Conservation (phyloP, 306 rosid genomes). For the Quercus dentata region DNA sequence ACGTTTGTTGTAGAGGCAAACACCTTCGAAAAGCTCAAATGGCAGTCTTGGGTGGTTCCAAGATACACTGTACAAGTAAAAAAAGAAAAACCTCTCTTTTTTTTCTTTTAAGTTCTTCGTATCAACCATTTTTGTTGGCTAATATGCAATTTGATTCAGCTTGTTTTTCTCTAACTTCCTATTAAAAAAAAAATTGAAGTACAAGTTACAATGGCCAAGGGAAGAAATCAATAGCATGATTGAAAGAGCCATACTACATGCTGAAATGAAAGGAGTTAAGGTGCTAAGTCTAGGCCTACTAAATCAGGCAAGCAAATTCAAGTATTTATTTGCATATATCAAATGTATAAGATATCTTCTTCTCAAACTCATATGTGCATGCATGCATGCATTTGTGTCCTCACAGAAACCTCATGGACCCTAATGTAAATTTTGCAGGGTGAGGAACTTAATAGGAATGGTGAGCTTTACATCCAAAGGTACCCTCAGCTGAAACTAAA, state of each 20-base stretch:
- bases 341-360: no score
- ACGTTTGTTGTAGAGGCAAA: slow-evolving; percentile 31
- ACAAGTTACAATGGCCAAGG: neutral
- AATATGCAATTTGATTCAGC: no score
- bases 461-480: slow-evolving; percentile 27
- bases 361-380: no score
- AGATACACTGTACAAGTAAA: slow-evolving; percentile 24
- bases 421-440: slow-evolving; percentile 14
- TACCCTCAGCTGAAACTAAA: slow-evolving; percentile 31
- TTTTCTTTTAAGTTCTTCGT: no score
- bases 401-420: no score
- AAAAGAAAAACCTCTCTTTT: no score
- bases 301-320: neutral
- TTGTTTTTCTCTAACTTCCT: no score
- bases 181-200: neutral
- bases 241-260: neutral
- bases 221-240: neutral
- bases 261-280: neutral
- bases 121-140: no score
- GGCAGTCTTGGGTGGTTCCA: slow-evolving; percentile 42
- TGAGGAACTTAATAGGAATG: slow-evolving; percentile 33
- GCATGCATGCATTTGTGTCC: no score
- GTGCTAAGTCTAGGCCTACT: neutral
- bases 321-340: no score
- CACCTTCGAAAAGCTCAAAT: slow-evolving; percentile 16